These are phyloP conservation scores for Naganishia vishniacii DNA, from an alignment of 768 basidiomycete species.

Conservation along the genomic window DNA sequence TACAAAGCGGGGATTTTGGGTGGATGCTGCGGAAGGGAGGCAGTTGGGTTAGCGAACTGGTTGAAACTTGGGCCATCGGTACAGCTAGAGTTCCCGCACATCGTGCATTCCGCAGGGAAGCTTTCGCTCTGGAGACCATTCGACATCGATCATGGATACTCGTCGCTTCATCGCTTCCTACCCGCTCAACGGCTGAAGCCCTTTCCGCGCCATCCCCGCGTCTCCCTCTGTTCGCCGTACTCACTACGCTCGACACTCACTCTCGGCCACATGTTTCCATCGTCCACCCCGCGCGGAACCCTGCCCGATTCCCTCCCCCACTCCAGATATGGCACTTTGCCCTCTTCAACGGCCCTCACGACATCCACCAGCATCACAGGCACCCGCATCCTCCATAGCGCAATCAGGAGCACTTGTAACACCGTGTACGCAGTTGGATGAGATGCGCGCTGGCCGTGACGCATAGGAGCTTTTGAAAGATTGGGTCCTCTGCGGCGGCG, in stretches of 20 bases:
- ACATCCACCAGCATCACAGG: conserved; percentile 26
- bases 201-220: too few species aligned
- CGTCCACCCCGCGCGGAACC: neutral
- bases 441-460: too few species aligned
- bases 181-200: too few species aligned
- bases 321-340: conserved; percentile 23
- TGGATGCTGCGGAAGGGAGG: neutral
- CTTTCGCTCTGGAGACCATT: too few species aligned
- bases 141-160: too few species aligned
- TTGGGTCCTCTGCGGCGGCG: too few species aligned
- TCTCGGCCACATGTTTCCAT: neutral
- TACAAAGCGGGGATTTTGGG: neutral
- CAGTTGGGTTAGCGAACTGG: neutral
- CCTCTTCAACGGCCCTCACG: conserved; percentile 21
- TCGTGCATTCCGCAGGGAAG: too few species aligned
- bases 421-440: conserved; percentile 10
- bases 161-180: too few species aligned
- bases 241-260: neutral
- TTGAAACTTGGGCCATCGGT: too few species aligned
- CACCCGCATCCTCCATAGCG: conserved; percentile 23
- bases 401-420: conserved; percentile 14
- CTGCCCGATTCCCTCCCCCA: conserved; percentile 14
- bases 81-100: neutral
- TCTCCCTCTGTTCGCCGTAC: too few species aligned
- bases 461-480: too few species aligned